Evolutionary conservation across 192 early-diverging fungal genomes (phyloP).

Genomic region (Backusella mclennaniae): DNA sequence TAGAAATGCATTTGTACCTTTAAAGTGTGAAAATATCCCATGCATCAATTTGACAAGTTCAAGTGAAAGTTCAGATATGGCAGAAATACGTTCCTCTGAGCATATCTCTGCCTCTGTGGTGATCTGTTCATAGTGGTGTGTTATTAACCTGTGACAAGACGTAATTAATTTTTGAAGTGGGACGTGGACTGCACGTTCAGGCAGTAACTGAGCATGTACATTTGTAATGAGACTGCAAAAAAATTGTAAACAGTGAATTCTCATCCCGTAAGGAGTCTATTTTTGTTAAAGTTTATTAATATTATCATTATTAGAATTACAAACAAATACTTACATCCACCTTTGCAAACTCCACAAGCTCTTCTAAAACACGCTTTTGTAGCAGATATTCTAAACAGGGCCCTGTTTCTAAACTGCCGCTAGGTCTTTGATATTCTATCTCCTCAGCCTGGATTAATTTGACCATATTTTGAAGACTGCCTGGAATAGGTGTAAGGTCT

Average conservation of each 20-base stretch:
- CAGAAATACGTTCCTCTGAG: slow-evolving; percentile 31
- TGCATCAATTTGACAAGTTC: slow-evolving; percentile 41
- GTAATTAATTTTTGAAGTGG: slow-evolving; percentile 38
- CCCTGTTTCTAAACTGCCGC: slow-evolving; percentile 33
- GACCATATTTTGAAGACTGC: slow-evolving; percentile 30
- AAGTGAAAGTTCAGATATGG: slow-evolving; percentile 35
- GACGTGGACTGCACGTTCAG: slow-evolving; percentile 39
- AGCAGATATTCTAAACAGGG: slow-evolving; percentile 37
- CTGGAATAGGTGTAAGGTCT: slow-evolving; percentile 35
- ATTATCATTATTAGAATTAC: neutral
- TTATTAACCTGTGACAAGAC: slow-evolving; percentile 37
- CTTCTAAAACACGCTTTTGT: slow-evolving; percentile 34
- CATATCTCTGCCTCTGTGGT: slow-evolving; percentile 22
- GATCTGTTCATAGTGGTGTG: slow-evolving; percentile 36
- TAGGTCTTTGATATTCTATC: slow-evolving; percentile 31
- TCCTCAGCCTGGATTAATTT: slow-evolving; percentile 39
- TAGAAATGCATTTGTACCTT: slow-evolving; percentile 35
- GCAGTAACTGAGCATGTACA: slow-evolving; percentile 41
- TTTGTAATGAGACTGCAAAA: slow-evolving; percentile 35
- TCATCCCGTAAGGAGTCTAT: slow-evolving; percentile 42
- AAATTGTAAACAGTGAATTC: slow-evolving; percentile 37
- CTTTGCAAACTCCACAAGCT: slow-evolving; percentile 38
- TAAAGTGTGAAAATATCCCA: slow-evolving; percentile 39
- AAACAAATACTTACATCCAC: slow-evolving; percentile 30
- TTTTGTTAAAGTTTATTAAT: neutral